Evolutionary conservation across 805 yeast species (phyloP), one percentile per base, ranked within the genome.

Genomic region (Candida silvicultrix): DNA sequence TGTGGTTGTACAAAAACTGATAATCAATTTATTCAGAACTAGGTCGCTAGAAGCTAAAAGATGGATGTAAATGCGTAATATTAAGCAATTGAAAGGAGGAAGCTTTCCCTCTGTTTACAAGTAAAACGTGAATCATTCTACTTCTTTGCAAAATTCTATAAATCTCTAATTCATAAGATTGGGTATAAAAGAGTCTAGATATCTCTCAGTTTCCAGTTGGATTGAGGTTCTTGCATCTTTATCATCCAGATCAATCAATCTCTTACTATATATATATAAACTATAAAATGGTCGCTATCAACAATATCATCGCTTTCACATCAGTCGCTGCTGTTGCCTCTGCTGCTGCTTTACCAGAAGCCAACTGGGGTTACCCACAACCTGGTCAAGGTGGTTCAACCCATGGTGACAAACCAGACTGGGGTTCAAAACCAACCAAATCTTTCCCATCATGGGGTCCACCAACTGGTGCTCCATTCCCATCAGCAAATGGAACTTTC

Each of bases 211-310:
- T 15, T 11, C n/a, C 14, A 7, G 8, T 14, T 23, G 25, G 9
- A 23, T 9, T 11, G 14, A 5, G 8, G 32, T 10, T 14, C 14
- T 29, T 10, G 8, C 7, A 7, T 29, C n/a, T 11, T 15, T 14
- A 29, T 29, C 32, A 29, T 14, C 12, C 12, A 15, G 12, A 14
- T 29, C n/a, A 5, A 11, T 14, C 32, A 29, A 29, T 7, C 14
- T 5, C 32, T n/a, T 20, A 15, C 18, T n/a, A 32, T 5, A 32
- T 32, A 36, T 14, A n/a, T 5, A 18, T 12, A 14, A 20, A 20
- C 11, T 12, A 5, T 11, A 40, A 28, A 40, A 41, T 41, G 43
- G 43, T 41, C 38, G 43, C 43, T n/a, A 41, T 41, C 16, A 41
- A 34, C 31, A 41, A 32, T 22, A 16, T 34, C 16, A 18, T 41